A percentile compares a stretch with the other conserved stretches of the same genome.
Evolutionary conservation across 2,329 filamentous ascomycete genomes (phyloP).

Genomic region (Fusarium poae): DNA sequence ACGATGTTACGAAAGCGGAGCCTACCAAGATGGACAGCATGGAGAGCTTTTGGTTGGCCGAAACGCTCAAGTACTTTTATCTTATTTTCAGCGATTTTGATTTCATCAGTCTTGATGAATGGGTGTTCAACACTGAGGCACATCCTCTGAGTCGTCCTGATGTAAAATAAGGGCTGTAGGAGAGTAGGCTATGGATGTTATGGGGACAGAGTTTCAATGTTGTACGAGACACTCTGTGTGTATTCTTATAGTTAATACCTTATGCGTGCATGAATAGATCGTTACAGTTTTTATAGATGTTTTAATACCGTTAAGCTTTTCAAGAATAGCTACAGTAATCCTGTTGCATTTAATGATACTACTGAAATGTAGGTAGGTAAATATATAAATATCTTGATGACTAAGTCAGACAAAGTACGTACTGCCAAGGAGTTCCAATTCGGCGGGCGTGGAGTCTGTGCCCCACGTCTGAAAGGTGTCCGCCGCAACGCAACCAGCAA

Average conservation of each 20-base stretch:
- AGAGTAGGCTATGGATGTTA: not conserved
- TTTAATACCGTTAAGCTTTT: no score
- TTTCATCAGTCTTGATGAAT: conserved; percentile 71
- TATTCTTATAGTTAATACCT: conserved; percentile 19
- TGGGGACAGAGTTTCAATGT: conserved; percentile 7
- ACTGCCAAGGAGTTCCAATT: conserved; percentile 26
- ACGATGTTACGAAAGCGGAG: conserved; percentile 66
- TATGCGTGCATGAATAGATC: conserved; percentile 4
- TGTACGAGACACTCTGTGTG: conserved; percentile 16
- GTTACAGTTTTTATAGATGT: not conserved
- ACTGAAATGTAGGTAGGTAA: no score
- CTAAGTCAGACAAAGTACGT: conserved; percentile 37
- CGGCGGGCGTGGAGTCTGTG: conserved; percentile 30
- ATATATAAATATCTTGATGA: conserved; percentile 30
- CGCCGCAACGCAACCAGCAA: conserved; percentile 42
- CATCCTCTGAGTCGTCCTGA: conserved; percentile 59
- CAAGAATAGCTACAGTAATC: not conserved
- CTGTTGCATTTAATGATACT: not conserved
- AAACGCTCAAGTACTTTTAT: conserved; percentile 77
- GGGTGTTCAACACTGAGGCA: conserved; percentile 71
- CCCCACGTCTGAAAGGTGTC: conserved; percentile 51
- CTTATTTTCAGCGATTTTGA: conserved; percentile 71
- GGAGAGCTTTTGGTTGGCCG: conserved; percentile 82
- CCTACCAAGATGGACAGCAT: conserved; percentile 67
- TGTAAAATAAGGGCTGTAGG: conserved; percentile 29